Percentiles rank a stretch among this genome's conserved stretches.
Evolutionary conservation across 1,139 yeast genomes (phyloP).

Genomic region (Candida sanyaensis): DNA sequence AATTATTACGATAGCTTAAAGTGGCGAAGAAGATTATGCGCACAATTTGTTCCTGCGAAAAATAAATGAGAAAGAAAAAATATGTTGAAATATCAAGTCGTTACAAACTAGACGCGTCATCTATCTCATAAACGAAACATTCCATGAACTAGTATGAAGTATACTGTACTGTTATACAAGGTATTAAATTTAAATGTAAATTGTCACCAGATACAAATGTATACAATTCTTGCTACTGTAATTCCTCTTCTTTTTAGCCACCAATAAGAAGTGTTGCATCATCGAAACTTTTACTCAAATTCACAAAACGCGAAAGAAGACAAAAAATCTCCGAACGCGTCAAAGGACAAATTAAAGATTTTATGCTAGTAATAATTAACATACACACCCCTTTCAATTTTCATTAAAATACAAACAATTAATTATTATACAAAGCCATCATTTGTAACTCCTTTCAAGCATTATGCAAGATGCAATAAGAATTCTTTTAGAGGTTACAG

Average conservation of each 20-base stretch:
- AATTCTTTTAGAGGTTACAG: too few species aligned
- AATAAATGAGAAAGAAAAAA: background rate
- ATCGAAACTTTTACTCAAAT: background rate
- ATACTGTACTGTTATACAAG: too few species aligned
- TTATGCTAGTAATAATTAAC: background rate
- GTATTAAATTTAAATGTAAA: background rate
- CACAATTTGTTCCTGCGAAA: too few species aligned
- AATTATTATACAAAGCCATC: too few species aligned
- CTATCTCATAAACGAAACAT: background rate
- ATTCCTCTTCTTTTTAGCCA: background rate
- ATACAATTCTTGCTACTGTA: background rate
- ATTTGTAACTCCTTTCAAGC: too few species aligned
- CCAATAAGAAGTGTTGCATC: background rate
- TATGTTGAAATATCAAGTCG: background rate
- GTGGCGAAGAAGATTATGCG: too few species aligned
- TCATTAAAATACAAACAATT: too few species aligned
- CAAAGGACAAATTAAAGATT: background rate
- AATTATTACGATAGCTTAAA: too few species aligned
- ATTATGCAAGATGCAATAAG: too few species aligned
- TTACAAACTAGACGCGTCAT: background rate
- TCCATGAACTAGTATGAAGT: background rate
- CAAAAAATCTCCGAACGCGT: constrained; percentile 3
- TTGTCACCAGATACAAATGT: background rate
- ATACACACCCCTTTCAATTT: background rate
- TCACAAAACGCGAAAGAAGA: constrained; percentile 1